Evolutionary conservation across 2,329 filamentous ascomycete species (phyloP).

Genomic region (Colletotrichum gigasporum): DNA sequence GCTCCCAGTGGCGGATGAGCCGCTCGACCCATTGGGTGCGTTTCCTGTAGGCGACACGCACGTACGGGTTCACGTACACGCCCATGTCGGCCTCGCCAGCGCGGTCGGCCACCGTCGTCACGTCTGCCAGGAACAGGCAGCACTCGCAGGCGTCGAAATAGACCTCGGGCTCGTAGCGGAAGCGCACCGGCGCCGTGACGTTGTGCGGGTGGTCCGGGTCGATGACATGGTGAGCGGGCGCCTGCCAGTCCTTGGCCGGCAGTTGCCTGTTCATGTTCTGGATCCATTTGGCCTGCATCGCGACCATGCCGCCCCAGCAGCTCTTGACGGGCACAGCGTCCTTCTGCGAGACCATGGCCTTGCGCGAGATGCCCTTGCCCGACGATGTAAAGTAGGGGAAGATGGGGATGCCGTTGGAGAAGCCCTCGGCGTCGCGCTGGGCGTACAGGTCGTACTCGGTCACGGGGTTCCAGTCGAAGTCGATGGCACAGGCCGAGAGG

Average conservation of each 20-base stretch:
- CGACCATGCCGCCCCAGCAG: conserved; percentile 83
- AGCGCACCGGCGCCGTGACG: conserved; percentile 32
- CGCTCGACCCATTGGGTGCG: conserved; percentile 18
- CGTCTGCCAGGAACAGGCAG: conserved; percentile 65
- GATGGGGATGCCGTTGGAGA: conserved; percentile 69
- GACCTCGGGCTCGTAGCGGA: conserved; percentile 63
- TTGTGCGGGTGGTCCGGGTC: conserved; percentile 43
- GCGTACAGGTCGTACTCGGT: conserved; percentile 81
- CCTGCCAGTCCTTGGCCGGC: conserved; percentile 43
- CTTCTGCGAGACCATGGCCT: conserved; percentile 68
- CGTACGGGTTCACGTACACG: conserved; percentile 79
- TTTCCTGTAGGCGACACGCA: conserved; percentile 74
- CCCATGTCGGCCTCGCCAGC: conserved; percentile 44
- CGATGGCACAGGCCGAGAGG: conserved; percentile 74
- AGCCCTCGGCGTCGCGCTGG: conserved; percentile 72
- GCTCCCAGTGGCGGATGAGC: conserved; percentile 71
- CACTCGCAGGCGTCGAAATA: conserved; percentile 74
- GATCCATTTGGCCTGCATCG: conserved; percentile 69
- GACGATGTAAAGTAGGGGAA: conserved; percentile 73
- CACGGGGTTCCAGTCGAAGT: conserved; percentile 72
- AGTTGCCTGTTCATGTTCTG: conserved; percentile 50
- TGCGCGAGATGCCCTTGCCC: conserved; percentile 63
- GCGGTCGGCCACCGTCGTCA: conserved; percentile 47
- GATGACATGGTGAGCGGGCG: conserved; percentile 38
- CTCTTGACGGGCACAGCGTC: conserved; percentile 76